Evolutionary conservation across 2,329 filamentous ascomycete genomes (phyloP).

Genomic region (Cryphonectria japonica): DNA sequence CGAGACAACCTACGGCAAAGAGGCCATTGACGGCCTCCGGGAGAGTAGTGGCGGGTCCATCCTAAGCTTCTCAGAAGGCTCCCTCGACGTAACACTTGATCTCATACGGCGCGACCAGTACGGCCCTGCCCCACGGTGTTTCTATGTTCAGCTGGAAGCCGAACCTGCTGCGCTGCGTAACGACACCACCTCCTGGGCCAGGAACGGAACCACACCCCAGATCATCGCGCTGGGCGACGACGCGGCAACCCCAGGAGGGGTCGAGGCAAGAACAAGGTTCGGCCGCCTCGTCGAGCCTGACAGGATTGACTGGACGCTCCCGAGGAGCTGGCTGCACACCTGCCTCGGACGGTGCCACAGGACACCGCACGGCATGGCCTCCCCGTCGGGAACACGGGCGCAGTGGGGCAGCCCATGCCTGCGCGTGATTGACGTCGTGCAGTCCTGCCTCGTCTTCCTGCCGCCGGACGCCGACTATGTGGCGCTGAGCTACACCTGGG

Average conservation of each 20-base stretch:
- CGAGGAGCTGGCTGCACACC: neutral
- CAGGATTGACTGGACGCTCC: neutral
- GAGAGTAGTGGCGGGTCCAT: neutral
- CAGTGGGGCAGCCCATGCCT: neutral
- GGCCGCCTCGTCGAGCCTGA: neutral
- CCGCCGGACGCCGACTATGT: slow-evolving; percentile 29
- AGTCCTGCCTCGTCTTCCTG: slow-evolving; percentile 1
- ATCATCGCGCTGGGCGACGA: slow-evolving; percentile 1
- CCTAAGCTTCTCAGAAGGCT: neutral
- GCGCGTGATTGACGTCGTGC: slow-evolving; percentile 8
- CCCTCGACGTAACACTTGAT: neutral
- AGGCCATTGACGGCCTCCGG: neutral
- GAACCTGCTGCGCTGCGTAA: neutral
- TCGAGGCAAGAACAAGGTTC: neutral
- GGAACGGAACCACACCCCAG: neutral
- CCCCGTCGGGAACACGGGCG: neutral
- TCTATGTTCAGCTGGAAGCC: neutral
- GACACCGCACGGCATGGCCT: neutral
- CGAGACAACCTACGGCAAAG: neutral
- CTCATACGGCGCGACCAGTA: neutral
- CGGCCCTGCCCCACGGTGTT: neutral
- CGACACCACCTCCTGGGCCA: neutral
- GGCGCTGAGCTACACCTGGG: slow-evolving; percentile 39
- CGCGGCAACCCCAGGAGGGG: neutral
- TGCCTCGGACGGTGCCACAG: neutral